Base-by-base conservation (phyloP, 768 basidiomycete species). In the Suillus cothurnatus region DNA sequence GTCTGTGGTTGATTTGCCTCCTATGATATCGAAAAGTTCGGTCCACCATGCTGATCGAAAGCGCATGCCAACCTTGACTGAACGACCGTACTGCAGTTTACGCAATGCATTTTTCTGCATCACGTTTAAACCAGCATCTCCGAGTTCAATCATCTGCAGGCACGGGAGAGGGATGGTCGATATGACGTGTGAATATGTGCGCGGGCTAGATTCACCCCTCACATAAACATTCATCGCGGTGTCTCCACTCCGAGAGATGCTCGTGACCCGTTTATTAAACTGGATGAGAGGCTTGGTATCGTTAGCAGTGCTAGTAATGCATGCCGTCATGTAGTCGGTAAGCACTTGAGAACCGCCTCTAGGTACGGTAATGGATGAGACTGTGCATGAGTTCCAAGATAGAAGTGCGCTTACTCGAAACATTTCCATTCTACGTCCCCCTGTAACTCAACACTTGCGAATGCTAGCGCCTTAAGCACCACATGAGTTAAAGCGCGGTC, bases 11-110 rank as follows among this genome's bases (percentile, higher is more conserved):
- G 81, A 75, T 66, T 78, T 77, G 0, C 83, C 82, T 3, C 83
- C 82, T 7, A 77, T 60, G 28, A 81, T 79, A 45, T 72, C 70
- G 41, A 76, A 41, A 31, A 66, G 68, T 2, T 69, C 76, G n/a
- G 69, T 76, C 83, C 82, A 84, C 83, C 83, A 84, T 5, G 74
- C 64, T 0, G 73, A 69, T 65, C 74, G 73, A 72, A 85, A 85
- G 61, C 78, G 76, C 41, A 85, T 63, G 8, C 73, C 83, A 49
- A 85, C 72, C 72, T 85, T 85, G 69, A 75, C 71, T 4, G 80
- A 68, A 4, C 78, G 66, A 12, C 71, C 74, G 61, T 41, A 41
- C 17, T 2, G 39, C 6, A 41, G 6, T 41, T 41, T 41, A 41
- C 39, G 17, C 39, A 41, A 41, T 6, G 39, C 39, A 41, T 41